Percentiles rank a stretch among this genome's conserved stretches.
These are phyloP conservation scores for Rubia balearica DNA, from an alignment of 305 asterid species.

Conservation along the genomic window DNA sequence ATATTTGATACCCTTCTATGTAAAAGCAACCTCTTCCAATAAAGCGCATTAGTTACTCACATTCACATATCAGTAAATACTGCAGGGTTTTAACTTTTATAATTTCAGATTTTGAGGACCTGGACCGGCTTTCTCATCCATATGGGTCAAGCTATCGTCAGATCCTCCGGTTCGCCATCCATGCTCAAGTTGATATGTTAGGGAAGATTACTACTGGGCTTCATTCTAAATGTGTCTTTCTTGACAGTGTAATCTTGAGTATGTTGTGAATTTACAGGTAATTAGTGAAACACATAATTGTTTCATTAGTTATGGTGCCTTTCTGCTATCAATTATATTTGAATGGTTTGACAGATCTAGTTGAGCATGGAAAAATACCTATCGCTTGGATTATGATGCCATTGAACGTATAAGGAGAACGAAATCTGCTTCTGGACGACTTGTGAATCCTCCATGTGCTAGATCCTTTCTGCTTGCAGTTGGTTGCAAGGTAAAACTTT, in stretches of 20 bases:
- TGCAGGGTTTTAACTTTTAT: slow-evolving; percentile 46
- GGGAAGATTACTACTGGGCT: neutral
- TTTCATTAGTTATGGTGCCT: slow-evolving; percentile 39
- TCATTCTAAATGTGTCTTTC: neutral
- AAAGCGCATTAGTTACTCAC: neutral
- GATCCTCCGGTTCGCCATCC: slow-evolving; percentile 51
- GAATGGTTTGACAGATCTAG: slow-evolving; percentile 51
- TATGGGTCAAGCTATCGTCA: slow-evolving; percentile 64
- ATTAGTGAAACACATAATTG: slow-evolving; percentile 16
- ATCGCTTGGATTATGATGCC: slow-evolving; percentile 79
- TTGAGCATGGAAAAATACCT: slow-evolving; percentile 56
- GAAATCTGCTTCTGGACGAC: slow-evolving; percentile 69
- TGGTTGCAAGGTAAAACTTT: slow-evolving; percentile 55
- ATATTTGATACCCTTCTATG: too few species aligned
- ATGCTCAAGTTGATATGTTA: slow-evolving; percentile 82
- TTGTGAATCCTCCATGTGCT: slow-evolving; percentile 64
- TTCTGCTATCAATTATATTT: slow-evolving; percentile 53
- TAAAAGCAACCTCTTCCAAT: too few species aligned
- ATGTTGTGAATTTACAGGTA: slow-evolving; percentile 36
- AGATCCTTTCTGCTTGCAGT: slow-evolving; percentile 45
- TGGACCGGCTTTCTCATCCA: slow-evolving; percentile 69
- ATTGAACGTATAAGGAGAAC: slow-evolving; percentile 79
- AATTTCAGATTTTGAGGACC: slow-evolving; percentile 70
- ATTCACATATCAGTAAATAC: slow-evolving; percentile 15
- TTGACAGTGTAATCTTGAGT: neutral